Evolutionary conservation across 805 yeast species (phyloP).

Genomic region (Pichia sporocuriosa): DNA sequence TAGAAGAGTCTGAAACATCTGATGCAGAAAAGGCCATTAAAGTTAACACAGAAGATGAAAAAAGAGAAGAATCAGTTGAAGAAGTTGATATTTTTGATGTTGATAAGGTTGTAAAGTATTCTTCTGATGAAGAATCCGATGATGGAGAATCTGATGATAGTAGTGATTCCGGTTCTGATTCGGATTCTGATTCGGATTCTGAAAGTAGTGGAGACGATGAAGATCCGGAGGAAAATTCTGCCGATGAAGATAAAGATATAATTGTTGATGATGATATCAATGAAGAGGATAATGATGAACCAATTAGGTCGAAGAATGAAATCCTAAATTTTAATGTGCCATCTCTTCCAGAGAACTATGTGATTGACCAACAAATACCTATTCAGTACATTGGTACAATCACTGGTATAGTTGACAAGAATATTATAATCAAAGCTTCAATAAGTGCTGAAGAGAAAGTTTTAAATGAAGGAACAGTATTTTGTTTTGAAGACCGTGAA

Average conservation of each 20-base stretch:
- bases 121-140: conserved; percentile 19
- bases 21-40: background rate
- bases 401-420: conserved; percentile 61
- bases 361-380: conserved; percentile 51
- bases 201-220: conserved; percentile 7
- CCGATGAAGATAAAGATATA: conserved; percentile 10
- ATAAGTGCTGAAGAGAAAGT: conserved; percentile 81
- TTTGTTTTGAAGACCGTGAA: conserved; percentile 68
- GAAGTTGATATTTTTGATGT: conserved; percentile 16
- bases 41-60: background rate
- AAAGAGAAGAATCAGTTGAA: background rate
- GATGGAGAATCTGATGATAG: conserved; percentile 14
- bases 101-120: conserved; percentile 15
- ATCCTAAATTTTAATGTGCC: conserved; percentile 61
- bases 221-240: conserved; percentile 20
- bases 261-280: conserved; percentile 27
- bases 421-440: conserved; percentile 63
- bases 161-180: conserved; percentile 11
- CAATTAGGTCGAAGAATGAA: conserved; percentile 77
- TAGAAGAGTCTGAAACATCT: background rate
- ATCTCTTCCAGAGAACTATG: conserved; percentile 58
- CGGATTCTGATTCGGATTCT: conserved; percentile 22
- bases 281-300: conserved; percentile 38
- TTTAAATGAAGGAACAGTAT: conserved; percentile 70
- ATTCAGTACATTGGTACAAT: conserved; percentile 69